phyloP scores from a whole-genome alignment of 805 yeast species.

The Komagataella kurtzmanii region DNA sequence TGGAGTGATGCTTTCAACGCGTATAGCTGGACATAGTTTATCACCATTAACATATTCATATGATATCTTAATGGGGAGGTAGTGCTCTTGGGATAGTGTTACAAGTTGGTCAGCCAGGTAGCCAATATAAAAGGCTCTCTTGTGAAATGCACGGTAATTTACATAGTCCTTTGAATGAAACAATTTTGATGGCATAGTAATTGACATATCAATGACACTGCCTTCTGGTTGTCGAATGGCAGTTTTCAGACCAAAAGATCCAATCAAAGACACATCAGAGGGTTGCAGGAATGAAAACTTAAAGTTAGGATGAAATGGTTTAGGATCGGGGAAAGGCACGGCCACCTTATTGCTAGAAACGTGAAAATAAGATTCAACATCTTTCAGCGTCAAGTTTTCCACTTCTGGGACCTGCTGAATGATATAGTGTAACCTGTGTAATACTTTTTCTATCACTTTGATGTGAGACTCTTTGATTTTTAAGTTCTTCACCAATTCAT shows the following conservation, averaged over 20 bases:
- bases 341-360: conserved; percentile 31
- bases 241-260: conserved; percentile 81
- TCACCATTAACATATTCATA: conserved; percentile 71
- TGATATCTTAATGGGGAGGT: conserved; percentile 43
- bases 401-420: conserved; percentile 53
- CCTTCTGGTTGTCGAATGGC: conserved; percentile 53
- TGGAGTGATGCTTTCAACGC: conserved; percentile 40
- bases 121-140: conserved; percentile 79
- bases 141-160: conserved; percentile 82
- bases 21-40: conserved; percentile 59
- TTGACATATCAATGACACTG: conserved; percentile 60
- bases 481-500: conserved; percentile 75
- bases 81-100: conserved; percentile 34
- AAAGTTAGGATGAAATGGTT: conserved; percentile 47
- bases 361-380: conserved; percentile 42
- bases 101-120: conserved; percentile 57
- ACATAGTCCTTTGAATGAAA: conserved; percentile 83
- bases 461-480: conserved; percentile 59
- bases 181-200: conserved; percentile 66
- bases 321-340: conserved; percentile 86
- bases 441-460: conserved; percentile 53
- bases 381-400: conserved; percentile 34
- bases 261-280: conserved; percentile 63
- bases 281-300: conserved; percentile 62
- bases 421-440: conserved; percentile 59